A percentile compares a stretch with the other conserved stretches of the same genome.
Evolutionary conservation across 2,329 filamentous ascomycete genomes (phyloP).

Genomic region (Colletotrichum navitas): DNA sequence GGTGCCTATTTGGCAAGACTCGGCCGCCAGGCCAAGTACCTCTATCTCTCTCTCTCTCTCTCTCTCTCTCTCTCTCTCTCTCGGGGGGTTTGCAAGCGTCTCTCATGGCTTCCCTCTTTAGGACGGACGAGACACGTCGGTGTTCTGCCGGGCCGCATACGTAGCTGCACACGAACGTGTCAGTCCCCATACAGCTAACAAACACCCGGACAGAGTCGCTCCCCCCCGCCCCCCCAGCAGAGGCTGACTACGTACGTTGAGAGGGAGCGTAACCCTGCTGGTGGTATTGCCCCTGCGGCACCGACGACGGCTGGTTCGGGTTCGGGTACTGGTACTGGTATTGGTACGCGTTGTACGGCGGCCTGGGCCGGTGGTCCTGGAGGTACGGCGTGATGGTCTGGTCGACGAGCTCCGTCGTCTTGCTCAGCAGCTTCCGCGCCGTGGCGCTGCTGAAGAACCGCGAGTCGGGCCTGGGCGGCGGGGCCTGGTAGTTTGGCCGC

Average conservation of each 20-base stretch:
- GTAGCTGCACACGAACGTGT: slow-evolving; percentile 22
- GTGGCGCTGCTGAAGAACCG: slow-evolving; percentile 51
- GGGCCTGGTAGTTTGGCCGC: slow-evolving; percentile 13
- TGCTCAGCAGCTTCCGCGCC: slow-evolving; percentile 53
- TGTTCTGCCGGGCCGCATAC: slow-evolving; percentile 16
- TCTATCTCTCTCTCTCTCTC: background rate
- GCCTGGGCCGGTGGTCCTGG: slow-evolving; percentile 38
- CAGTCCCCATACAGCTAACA: background rate
- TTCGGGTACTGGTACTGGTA: slow-evolving; percentile 18
- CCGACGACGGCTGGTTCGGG: background rate
- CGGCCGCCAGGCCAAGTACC: background rate
- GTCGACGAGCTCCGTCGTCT: slow-evolving; percentile 52
- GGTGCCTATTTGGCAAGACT: background rate
- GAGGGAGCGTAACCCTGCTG: slow-evolving; percentile 25
- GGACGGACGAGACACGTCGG: slow-evolving; percentile 6
- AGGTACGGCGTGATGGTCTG: slow-evolving; percentile 46
- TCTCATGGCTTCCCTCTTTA: background rate
- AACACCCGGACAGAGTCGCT: background rate
- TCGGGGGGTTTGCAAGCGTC: too few relatives aligned
- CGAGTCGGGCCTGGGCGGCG: slow-evolving; percentile 17
- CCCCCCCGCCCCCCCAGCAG: too few relatives aligned
- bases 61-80: background rate
- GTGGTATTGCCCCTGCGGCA: slow-evolving; percentile 24
- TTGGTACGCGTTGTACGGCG: slow-evolving; percentile 23
- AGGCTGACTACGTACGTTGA: slow-evolving; percentile 27